Evolutionary conservation across 495 filamentous ascomycete species (phyloP), one percentile per base, ranked within the genome.

Genomic region (Lophium mytilinum): DNA sequence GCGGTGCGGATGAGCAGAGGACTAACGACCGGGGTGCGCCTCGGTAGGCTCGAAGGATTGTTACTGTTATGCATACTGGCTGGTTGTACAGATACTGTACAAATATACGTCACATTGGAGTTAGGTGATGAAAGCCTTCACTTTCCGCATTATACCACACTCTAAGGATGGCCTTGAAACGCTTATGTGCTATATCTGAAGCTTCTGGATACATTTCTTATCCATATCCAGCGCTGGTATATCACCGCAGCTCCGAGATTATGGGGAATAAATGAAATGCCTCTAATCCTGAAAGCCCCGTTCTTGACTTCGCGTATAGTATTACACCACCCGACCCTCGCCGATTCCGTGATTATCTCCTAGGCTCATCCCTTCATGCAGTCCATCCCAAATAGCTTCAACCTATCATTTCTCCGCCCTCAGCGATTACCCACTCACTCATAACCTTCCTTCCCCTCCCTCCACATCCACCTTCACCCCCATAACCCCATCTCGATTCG

Each of bases 401-500:
- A 37, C 40, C n/a, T n/a, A n/a, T n/a, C n/a, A n/a, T n/a, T n/a
- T n/a, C n/a, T n/a, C 34, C 50, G 33, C 9, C 21, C 34, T 36
- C 39, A 10, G 40, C 35, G 24, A 14, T 40, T 5, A 36, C 49
- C 15, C 19, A 14, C 37, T 54, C 52, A 53, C 33, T 39, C 37
- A 15, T 30, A 1, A 0, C 52, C 46, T 30, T 46, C 43, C 41
- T 42, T 35, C 30, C 47, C 9, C n/a, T 6, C 9, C 19, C 24
- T 4, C 37, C 7, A 63, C 56, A 14, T 54, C 58, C 9, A 68
- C 60, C 56, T 43, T 58, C 40, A 73, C 74, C 5, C 83, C 86
- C 8, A 65, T 70, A 67, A 74, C 72, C 45, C 88, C 84, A 74
- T 95, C 90, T 66, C 86, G 73, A 76, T 97, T 97, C 57, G 87